Evolutionary conservation across 306 rosid species (phyloP), one percentile per base, ranked within the genome.

Genomic region (Sicyos edulis): DNA sequence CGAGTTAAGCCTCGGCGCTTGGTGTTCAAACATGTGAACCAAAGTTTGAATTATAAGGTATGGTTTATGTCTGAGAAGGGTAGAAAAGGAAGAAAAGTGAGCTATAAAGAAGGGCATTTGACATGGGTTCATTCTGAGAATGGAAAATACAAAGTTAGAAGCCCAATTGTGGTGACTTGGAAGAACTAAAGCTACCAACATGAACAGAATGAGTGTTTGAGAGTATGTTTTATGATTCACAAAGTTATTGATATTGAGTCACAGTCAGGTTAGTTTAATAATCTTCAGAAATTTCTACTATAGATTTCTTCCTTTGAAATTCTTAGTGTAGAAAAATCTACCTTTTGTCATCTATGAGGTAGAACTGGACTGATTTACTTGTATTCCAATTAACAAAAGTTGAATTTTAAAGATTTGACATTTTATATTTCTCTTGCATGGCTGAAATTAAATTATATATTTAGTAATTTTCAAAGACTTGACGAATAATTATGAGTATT

Each of bases 101-200:
- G 51, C 54, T 86, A 64, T 62, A 80, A 85, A 62, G 84, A 91
- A 72, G 98, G 96, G 72, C 82, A 85, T 82, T 83, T 92, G 85
- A 79, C 88, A 45, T 92, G 98, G 98, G 21, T 83, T 6, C 76
- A 84, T 64, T 79, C 86, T 19, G 72, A 81, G 29, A 86, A 81
- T 53, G 71, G 80, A 76, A 77, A 77, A 17, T 70, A 79, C 77
- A 86, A 76, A 75, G 98, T 90, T 51, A 92, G 87, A 84, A 92
- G 98, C 78, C 96, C 96, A 26, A 87, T 92, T 71, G 80, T 88
- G 66, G 92, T 90, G 76, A 85, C 90, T 70, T 92, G 96, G 96
- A 85, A 88, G 75, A 74, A 20, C 76, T 72, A 66, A 63, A 78
- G 56, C 37, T 14, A 9, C 22, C 26, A 4, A 10, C 15, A 15